Conservation (phyloP, 2,329 filamentous ascomycete genomes). For the Fusarium sp. region DNA sequence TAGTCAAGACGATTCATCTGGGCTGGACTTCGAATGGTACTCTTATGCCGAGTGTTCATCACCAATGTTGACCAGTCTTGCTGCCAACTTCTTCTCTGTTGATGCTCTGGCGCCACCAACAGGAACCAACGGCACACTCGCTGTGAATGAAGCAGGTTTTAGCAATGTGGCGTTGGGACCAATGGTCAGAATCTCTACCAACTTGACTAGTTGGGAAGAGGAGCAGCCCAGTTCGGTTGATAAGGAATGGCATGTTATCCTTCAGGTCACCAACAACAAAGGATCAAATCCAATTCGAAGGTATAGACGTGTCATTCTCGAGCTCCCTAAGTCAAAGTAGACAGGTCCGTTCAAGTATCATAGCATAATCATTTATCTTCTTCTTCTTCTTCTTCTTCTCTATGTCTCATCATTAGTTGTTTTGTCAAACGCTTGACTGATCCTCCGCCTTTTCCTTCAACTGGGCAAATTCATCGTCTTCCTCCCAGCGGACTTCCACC, state of each 20-base stretch:
- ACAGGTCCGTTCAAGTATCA: fast-evolving
- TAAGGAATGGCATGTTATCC: slow-evolving; percentile 14
- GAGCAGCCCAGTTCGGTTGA: background rate
- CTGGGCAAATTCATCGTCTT: background rate
- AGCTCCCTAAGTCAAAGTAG: background rate
- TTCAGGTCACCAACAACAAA: slow-evolving; percentile 14
- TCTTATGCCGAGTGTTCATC: background rate
- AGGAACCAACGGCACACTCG: background rate
- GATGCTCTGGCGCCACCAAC: background rate
- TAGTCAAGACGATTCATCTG: background rate
- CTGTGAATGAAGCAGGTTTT: slow-evolving; percentile 1
- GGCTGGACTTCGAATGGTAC: slow-evolving; percentile 5
- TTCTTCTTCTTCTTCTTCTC: no score
- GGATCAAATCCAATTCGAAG: background rate
- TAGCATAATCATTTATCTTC: background rate
- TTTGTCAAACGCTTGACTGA: background rate
- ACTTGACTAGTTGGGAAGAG: background rate
- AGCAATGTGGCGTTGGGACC: background rate
- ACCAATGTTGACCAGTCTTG: background rate
- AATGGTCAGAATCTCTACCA: background rate
- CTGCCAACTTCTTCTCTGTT: background rate
- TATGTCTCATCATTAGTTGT: fast-evolving
- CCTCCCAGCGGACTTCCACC: background rate
- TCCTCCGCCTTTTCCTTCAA: background rate
- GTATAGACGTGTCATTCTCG: background rate